Percentiles rank a stretch among this genome's conserved stretches.
These are phyloP conservation scores for Craterostigma plantagineum DNA, from an alignment of 257 asterid genomes.

Conservation along the genomic window DNA sequence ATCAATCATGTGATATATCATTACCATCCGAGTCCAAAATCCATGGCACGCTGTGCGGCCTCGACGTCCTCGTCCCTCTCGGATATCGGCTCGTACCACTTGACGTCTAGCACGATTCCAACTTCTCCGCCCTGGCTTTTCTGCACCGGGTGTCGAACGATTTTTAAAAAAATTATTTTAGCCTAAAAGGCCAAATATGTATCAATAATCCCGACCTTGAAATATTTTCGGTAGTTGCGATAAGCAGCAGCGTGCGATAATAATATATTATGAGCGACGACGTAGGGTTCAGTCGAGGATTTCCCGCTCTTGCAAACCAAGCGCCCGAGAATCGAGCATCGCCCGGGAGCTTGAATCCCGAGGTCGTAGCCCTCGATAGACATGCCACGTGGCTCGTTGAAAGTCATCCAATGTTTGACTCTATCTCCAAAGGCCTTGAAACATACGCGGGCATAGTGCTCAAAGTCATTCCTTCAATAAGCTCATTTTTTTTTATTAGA, in stretches of 20 bases:
- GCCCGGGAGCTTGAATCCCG: conserved; percentile 84
- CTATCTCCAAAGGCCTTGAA: conserved; percentile 64
- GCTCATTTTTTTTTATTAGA: too few species aligned
- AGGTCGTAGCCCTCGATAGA: conserved; percentile 61
- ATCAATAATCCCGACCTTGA: conserved; percentile 30
- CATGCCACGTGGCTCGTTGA: conserved; percentile 79
- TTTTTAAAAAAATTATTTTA: too few species aligned
- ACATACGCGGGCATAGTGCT: conserved; percentile 49
- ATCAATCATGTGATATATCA: neutral
- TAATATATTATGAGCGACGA: conserved; percentile 57
- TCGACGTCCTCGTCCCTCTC: conserved; percentile 36
- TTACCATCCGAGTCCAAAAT: conserved; percentile 81
- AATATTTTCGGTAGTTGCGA: conserved; percentile 28
- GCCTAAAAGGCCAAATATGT: too few species aligned
- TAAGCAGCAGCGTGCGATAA: conserved; percentile 70
- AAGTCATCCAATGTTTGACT: conserved; percentile 79
- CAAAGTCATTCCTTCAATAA: conserved; percentile 47
- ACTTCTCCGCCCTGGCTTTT: conserved; percentile 46
- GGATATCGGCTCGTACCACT: conserved; percentile 69
- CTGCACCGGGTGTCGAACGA: conserved; percentile 24
- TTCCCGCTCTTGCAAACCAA: conserved; percentile 48
- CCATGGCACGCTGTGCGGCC: conserved; percentile 67
- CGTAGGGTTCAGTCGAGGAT: conserved; percentile 58
- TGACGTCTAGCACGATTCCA: conserved; percentile 53
- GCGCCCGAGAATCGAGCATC: conserved; percentile 69